Evolutionary conservation across 495 filamentous ascomycete species (phyloP), one percentile per base, ranked within the genome.

Genomic region (Penicillium goetzii): DNA sequence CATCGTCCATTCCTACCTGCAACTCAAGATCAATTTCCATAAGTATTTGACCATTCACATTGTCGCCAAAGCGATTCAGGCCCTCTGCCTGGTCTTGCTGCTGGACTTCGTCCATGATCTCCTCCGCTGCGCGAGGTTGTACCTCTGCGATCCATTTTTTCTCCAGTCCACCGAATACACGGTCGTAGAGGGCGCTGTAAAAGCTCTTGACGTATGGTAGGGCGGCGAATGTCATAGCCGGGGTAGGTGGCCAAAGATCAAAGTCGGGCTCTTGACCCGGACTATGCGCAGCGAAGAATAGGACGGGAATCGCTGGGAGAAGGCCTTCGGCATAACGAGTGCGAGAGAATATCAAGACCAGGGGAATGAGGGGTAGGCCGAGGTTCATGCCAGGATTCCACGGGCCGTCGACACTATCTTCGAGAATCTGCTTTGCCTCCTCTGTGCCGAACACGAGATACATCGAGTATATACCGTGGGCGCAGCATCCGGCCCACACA

Each of bases 241-340:
- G 84, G 25, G 86, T 90, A 0, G 90, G 90, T 15, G 92, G 92
- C 92, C 92, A 96, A 17, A 82, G 62, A 21, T 80, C 73, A 12
- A 80, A 62, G 7, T 79, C 74, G 12, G 80, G 68, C n/a, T 81
- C 76, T 12, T 81, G 73, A 1, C 70, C 70, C 0, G 81, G 79
- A 40, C 72, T 74, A 51, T 81, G 78, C 12, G 80, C 81, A 14
- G 82, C 82, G 69, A 88, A 85, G 69, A 88, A 89, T 33, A 87
- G 67, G 28, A 90, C 80, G 1, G 88, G 87, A 25, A 90, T 74
- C 19, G 88, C 80, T 5, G 89, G 85, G 49, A 90, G 79, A 4
- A 88, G 67, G 11, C 79, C 78, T 65, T 90, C 86, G 9, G 81
- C 85, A 41, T 86, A 76, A 1, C 75, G 81, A 5, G 87, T 87